Percentiles rank a stretch among this genome's conserved stretches.
phyloP scores from a whole-genome alignment of 2,329 filamentous ascomycete genomes.

The Berkeleyomyces basicola region DNA sequence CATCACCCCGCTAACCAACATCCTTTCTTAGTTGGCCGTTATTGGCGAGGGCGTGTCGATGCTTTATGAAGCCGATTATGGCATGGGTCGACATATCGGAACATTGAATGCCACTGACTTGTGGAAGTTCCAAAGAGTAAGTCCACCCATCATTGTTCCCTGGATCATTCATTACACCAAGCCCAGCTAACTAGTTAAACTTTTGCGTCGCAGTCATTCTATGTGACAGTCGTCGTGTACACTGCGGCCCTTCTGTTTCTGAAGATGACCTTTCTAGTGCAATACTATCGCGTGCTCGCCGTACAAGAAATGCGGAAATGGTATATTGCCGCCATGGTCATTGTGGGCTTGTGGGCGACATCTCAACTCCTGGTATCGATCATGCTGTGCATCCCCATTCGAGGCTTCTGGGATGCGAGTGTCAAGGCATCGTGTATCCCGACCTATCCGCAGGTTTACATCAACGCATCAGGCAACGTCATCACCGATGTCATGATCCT shows the following conservation, averaged over 20 bases:
- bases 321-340: slow-evolving; percentile 18
- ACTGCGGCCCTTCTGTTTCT: slow-evolving; percentile 18
- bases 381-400: slow-evolving; percentile 18
- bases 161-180: neutral
- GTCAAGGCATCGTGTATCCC: slow-evolving; percentile 16
- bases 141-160: neutral
- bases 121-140: slow-evolving; percentile 12
- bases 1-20: neutral
- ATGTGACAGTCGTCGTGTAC: slow-evolving; percentile 21
- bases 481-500: slow-evolving; percentile 19
- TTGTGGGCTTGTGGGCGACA: slow-evolving; percentile 19
- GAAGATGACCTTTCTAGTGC: slow-evolving; percentile 23
- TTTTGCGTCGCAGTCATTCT: slow-evolving; percentile 18
- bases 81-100: slow-evolving; percentile 15
- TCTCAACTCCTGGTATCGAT: slow-evolving; percentile 18
- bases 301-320: slow-evolving; percentile 18
- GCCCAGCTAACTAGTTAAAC: neutral
- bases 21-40: slow-evolving; percentile 1
- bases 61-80: slow-evolving; percentile 11
- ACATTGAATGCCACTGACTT: slow-evolving; percentile 1
- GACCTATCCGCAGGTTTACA: slow-evolving; percentile 16
- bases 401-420: slow-evolving; percentile 18
- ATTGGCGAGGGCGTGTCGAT: slow-evolving; percentile 1
- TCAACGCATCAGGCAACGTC: slow-evolving; percentile 19
- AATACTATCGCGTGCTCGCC: slow-evolving; percentile 23